These are phyloP conservation scores for Trichoderma reesei DNA, from an alignment of 495 filamentous ascomycete genomes.

Conservation along the genomic window DNA sequence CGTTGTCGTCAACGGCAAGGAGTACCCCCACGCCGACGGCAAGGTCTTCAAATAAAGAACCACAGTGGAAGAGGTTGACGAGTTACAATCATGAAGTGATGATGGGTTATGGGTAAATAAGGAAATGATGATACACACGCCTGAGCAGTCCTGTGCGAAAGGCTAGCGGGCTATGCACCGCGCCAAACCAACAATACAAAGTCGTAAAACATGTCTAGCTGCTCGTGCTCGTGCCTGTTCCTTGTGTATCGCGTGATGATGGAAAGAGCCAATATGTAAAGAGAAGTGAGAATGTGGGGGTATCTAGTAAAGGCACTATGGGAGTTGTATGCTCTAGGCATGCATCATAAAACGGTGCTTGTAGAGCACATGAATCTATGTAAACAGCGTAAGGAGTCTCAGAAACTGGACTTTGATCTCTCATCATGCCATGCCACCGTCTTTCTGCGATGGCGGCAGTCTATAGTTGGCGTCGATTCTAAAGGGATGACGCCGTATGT, in stretches of 20 bases:
- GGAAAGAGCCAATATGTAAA: background rate
- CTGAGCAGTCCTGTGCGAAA: background rate
- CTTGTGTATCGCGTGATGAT: background rate
- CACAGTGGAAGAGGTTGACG: conserved; percentile 9
- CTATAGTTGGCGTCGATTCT: background rate
- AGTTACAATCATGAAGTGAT: conserved; percentile 17
- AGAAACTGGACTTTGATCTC: background rate
- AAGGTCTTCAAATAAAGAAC: conserved; percentile 94
- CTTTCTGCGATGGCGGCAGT: background rate
- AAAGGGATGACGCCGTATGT: conserved; percentile 30
- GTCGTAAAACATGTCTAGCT: background rate
- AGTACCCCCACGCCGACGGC: conserved; percentile 58
- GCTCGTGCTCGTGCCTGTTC: too few relatives aligned
- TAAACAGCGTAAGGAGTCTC: background rate
- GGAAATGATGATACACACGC: conserved; percentile 3
- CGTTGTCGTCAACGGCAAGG: conserved; percentile 67
- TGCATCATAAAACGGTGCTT: background rate
- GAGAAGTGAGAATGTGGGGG: background rate
- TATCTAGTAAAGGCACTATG: background rate
- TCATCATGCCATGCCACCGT: background rate
- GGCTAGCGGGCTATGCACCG: background rate
- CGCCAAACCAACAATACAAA: background rate
- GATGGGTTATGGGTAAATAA: conserved; percentile 20
- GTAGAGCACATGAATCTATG: background rate
- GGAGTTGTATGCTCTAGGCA: background rate